These are phyloP conservation scores for Blepharisma stoltei DNA, from an alignment of 73 alveolate species.

Conservation along the genomic window DNA sequence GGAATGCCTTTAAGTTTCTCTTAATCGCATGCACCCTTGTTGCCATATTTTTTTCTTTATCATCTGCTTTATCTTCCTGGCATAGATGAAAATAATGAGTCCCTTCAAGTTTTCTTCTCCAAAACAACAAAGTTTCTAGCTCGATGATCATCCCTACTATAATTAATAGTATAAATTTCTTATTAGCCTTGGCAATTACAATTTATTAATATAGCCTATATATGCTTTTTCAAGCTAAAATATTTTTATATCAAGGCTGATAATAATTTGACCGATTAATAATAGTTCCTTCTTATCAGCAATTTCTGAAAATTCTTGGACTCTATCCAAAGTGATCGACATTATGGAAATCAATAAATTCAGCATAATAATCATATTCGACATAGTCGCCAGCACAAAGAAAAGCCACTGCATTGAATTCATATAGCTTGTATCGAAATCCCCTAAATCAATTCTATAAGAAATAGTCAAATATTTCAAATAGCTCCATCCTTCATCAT, in stretches of 20 bases:
- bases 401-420: conserved; percentile 32
- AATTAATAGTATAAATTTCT: too few species aligned
- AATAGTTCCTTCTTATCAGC: conserved; percentile 11
- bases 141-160: conserved; percentile 5
- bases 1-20: not conserved
- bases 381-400: conserved; percentile 43
- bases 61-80: not conserved
- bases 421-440: conserved; percentile 11
- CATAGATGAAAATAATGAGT: not conserved
- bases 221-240: too few species aligned
- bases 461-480: conserved; percentile 15
- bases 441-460: conserved; percentile 19
- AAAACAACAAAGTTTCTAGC: not conserved
- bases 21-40: not conserved
- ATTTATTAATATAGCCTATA: too few species aligned
- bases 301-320: not conserved
- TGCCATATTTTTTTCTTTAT: not conserved
- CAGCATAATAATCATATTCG: conserved; percentile 46
- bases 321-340: conserved; percentile 21
- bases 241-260: too few species aligned
- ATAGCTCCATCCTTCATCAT: not conserved
- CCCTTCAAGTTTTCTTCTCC: not conserved
- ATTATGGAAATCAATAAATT: conserved; percentile 44
- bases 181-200: too few species aligned
- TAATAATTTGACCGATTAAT: too few species aligned